A percentile compares a stretch with the other conserved stretches of the same genome.
Conservation (phyloP, 108 stramenopile species). For the Cyclotella choctawhatcheeana region DNA sequence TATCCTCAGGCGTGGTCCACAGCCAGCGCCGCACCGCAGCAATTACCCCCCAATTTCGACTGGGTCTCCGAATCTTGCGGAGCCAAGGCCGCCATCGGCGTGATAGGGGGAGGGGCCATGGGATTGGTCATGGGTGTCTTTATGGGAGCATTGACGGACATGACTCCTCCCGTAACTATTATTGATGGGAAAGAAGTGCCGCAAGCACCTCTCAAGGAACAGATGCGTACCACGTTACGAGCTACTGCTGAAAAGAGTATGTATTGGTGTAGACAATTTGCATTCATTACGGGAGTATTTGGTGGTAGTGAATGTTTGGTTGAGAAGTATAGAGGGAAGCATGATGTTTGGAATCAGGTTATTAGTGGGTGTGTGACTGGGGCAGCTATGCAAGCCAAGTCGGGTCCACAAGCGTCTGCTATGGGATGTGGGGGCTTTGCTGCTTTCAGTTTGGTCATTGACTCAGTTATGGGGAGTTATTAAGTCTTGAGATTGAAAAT, state of each 20-base stretch:
- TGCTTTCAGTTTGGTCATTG: constrained; percentile 91
- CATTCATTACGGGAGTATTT: constrained; percentile 93
- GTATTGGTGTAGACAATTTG: constrained; percentile 92
- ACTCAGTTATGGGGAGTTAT: constrained; percentile 88
- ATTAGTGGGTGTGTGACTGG: constrained; percentile 92
- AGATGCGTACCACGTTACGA: constrained; percentile 73
- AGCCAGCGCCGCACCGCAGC: constrained; percentile 54
- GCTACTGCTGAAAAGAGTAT: constrained; percentile 87
- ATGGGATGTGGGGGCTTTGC: constrained; percentile 96
- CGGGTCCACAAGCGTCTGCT: constrained; percentile 89
- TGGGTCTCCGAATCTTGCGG: constrained; percentile 87
- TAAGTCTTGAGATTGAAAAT: no score
- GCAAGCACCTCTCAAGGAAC: constrained; percentile 85
- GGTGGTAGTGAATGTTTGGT: constrained; percentile 90
- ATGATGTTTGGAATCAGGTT: constrained; percentile 94
- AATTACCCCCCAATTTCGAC: constrained; percentile 83
- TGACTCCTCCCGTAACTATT: constrained; percentile 86
- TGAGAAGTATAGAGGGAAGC: constrained; percentile 92
- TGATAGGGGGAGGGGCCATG: constrained; percentile 87
- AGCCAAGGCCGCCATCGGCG: constrained; percentile 85
- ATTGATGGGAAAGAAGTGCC: constrained; percentile 87
- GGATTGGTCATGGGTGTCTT: constrained; percentile 92
- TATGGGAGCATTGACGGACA: constrained; percentile 87
- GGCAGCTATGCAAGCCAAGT: constrained; percentile 89
- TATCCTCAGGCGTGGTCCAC: constrained; percentile 72